Evolutionary conservation across 108 stramenopile species (phyloP), one percentile per base, ranked within the genome.

Genomic region (Cyclotella sp.): DNA sequence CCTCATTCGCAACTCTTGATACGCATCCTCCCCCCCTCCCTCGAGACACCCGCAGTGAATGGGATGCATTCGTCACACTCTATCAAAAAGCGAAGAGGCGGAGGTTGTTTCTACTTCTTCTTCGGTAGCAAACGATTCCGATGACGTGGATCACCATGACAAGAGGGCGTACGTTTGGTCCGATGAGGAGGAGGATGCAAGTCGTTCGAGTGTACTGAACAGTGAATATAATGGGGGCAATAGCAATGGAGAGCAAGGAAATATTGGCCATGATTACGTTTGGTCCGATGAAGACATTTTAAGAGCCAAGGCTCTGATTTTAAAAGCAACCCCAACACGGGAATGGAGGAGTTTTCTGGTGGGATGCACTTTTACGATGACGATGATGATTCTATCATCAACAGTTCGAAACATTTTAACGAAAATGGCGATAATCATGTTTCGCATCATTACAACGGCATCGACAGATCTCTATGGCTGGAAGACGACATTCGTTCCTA

Each of bases 401-500:
- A 78, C 45, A 30, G 74, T 39, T 19, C 19, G 8, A 3, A 3
- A 18, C 58, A 71, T 53, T 72, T 70, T 18, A 76, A 83, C n/a
- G 64, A 65, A 52, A 79, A 73, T 29, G 15, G 18, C 54, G 44
- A 51, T 59, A 34, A n/a, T 13, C 42, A 63, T 43, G 43, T 15
- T 34, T 21, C 28, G 13, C 24, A 58, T 59, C 34, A 39, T 63
- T 77, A 79, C 27, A 8, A 62, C 42, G 46, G 81, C 43, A 55
- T 55, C 11, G 63, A 44, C 21, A 9, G 16, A 15, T 42, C 22
- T 49, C 21, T 44, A 42, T 63, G 70, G 61, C 71, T 87, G 60
- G 67, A 75, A 9, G 76, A 86, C 27, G 94, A 92, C 62, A 88
- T 92, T 40, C 41, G 82, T 27, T 63, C 74, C 7, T 89, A 93